Conservation (phyloP, 1,284 basidiomycete genomes). For the Ganoderma sinense region DNA sequence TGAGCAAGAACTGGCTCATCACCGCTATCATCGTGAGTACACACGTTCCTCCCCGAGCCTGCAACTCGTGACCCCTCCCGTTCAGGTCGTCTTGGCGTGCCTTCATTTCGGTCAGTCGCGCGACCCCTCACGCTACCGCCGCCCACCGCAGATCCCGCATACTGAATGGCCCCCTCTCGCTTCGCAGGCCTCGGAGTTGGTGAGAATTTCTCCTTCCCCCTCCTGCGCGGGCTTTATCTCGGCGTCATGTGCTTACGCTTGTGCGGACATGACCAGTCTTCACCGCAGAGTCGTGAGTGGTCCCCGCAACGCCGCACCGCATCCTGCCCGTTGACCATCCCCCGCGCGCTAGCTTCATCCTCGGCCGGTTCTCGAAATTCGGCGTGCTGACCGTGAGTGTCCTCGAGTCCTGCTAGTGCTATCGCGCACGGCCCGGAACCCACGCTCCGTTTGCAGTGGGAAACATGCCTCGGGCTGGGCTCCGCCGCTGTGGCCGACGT, state of each 20-base stretch:
- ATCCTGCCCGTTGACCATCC: not conserved
- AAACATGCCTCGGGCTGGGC: constrained; percentile 40
- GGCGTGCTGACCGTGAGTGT: constrained; percentile 31
- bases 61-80: not conserved
- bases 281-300: constrained; percentile 38
- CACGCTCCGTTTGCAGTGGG: constrained; percentile 32
- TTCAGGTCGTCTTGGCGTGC: constrained; percentile 33
- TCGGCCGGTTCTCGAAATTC: constrained; percentile 38
- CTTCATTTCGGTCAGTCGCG: constrained; percentile 32
- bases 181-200: constrained; percentile 31
- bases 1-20: constrained; percentile 37
- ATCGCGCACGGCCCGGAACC: not conserved
- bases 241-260: not conserved
- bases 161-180: not conserved
- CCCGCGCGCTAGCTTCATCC: constrained; percentile 30
- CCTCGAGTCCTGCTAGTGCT: not conserved
- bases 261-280: constrained; percentile 29
- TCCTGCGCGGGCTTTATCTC: not conserved
- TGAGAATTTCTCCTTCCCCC: constrained; percentile 21
- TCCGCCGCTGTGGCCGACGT: constrained; percentile 41
- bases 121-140: not conserved
- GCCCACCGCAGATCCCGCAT: not conserved
- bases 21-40: constrained; percentile 37
- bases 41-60: not conserved
- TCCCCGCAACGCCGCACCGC: not conserved